Conservation (phyloP, 176 grass and related monocot genomes). For the Avena atlantica region DNA sequence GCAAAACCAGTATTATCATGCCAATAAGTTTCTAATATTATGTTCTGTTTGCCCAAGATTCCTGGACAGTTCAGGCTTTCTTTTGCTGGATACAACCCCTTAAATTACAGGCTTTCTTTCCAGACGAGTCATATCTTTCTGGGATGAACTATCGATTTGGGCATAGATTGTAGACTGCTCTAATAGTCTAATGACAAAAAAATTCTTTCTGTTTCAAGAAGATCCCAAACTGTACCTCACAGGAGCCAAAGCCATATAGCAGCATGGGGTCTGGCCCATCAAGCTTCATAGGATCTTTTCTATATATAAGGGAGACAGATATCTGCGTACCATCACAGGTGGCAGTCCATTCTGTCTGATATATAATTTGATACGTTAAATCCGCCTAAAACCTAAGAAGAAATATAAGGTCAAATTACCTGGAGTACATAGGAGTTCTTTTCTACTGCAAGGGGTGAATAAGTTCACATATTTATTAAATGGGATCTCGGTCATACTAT, state of each 20-base stretch:
- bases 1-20: neutral
- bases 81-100: conserved; percentile 5
- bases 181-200: conserved; percentile 9
- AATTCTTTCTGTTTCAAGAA: neutral
- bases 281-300: conserved; percentile 77
- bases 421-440: neutral
- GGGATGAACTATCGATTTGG: conserved; percentile 2
- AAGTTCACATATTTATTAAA: neutral
- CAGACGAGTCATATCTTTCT: conserved; percentile 24
- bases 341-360: conserved; percentile 87
- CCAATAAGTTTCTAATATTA: neutral
- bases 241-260: conserved; percentile 91
- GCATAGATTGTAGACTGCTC: conserved; percentile 11
- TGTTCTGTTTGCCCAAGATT: neutral
- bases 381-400: conserved; percentile 75
- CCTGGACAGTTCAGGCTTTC: neutral
- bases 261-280: conserved; percentile 88
- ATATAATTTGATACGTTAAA: conserved; percentile 86
- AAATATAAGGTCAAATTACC: conserved; percentile 31
- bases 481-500: neutral
- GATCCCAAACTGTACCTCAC: conserved; percentile 60
- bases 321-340: conserved; percentile 77
- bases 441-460: conserved; percentile 11
- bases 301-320: conserved; percentile 90
- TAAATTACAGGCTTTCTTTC: conserved; percentile 19